These are phyloP conservation scores for Puccinia triticina DNA, from an alignment of 1,284 basidiomycete genomes.

Conservation along the genomic window DNA sequence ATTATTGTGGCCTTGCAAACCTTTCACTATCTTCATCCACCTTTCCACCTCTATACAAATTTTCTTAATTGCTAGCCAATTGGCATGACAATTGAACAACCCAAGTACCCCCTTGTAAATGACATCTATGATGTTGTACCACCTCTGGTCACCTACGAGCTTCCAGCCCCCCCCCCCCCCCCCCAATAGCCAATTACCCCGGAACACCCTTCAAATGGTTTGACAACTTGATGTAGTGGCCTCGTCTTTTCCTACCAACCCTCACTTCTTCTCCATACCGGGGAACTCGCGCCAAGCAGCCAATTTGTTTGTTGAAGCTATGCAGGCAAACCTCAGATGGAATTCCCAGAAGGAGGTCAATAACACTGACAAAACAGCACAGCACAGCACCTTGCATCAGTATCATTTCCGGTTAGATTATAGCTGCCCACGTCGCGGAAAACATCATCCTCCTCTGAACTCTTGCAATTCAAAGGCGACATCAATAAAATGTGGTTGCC, in stretches of 20 bases:
- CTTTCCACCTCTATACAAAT: too few relatives aligned
- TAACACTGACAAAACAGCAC: background rate
- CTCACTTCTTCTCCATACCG: constrained; percentile 54
- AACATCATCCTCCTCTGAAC: too few relatives aligned
- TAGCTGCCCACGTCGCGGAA: too few relatives aligned
- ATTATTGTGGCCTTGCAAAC: too few relatives aligned
- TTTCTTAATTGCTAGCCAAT: too few relatives aligned
- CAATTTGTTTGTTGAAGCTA: constrained; percentile 48
- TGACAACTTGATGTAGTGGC: constrained; percentile 53
- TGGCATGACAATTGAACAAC: too few relatives aligned
- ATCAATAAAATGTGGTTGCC: too few relatives aligned
- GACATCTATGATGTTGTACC: constrained; percentile 10
- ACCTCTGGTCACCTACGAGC: background rate
- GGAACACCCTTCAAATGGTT: background rate
- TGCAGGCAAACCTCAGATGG: background rate
- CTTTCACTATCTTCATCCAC: too few relatives aligned
- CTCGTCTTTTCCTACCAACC: background rate
- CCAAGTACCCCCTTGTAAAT: constrained; percentile 68
- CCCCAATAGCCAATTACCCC: background rate
- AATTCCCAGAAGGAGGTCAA: background rate
- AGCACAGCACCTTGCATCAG: too few relatives aligned
- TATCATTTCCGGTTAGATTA: too few relatives aligned
- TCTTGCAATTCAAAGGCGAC: too few relatives aligned
- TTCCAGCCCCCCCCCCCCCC: too few relatives aligned
- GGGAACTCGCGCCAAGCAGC: constrained; percentile 50